Evolutionary conservation across 495 filamentous ascomycete species (phyloP).

Genomic region (Hypoxylon trugodes): DNA sequence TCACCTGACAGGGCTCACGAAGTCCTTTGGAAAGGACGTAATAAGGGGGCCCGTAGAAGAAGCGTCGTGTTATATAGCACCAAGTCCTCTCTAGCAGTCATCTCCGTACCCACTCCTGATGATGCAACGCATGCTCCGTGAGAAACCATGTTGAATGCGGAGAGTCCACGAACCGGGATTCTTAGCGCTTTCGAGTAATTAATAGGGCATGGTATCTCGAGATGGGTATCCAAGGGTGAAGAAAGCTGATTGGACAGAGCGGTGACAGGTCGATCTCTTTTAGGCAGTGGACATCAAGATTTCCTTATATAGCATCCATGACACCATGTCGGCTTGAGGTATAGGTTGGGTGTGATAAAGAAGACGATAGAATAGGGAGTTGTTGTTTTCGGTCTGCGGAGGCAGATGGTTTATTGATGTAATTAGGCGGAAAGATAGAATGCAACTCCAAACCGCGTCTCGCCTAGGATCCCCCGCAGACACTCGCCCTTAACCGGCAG

Average conservation of each 20-base stretch:
- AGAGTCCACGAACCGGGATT: conserved; percentile 38
- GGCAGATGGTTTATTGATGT: conserved; percentile 37
- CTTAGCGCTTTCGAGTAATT: conserved; percentile 27
- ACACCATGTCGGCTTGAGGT: conserved; percentile 20
- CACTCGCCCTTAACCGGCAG: conserved; percentile 35
- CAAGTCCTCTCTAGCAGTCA: conserved; percentile 2
- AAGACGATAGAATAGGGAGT: conserved; percentile 22
- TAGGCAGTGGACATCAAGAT: conserved; percentile 33
- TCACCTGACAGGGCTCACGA: conserved; percentile 24
- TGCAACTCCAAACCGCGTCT: conserved; percentile 34
- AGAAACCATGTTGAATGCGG: conserved; percentile 30
- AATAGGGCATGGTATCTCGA: conserved; percentile 28
- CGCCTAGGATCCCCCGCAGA: conserved; percentile 27
- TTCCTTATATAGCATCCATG: conserved; percentile 37
- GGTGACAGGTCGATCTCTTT: conserved; percentile 25
- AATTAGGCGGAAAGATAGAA: conserved; percentile 44
- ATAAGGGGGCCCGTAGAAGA: conserved; percentile 16
- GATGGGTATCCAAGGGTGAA: conserved; percentile 14
- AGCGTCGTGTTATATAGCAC: conserved; percentile 27
- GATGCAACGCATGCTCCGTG: conserved; percentile 19
- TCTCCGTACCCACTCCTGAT: conserved; percentile 9
- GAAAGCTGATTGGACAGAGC: conserved; percentile 28
- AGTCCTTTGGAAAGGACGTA: conserved; percentile 27
- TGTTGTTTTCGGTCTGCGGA: conserved; percentile 36
- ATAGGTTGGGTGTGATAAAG: conserved; percentile 18